These are phyloP conservation scores for Podaxis rugospora DNA, from an alignment of 768 basidiomycete species.

Conservation along the genomic window DNA sequence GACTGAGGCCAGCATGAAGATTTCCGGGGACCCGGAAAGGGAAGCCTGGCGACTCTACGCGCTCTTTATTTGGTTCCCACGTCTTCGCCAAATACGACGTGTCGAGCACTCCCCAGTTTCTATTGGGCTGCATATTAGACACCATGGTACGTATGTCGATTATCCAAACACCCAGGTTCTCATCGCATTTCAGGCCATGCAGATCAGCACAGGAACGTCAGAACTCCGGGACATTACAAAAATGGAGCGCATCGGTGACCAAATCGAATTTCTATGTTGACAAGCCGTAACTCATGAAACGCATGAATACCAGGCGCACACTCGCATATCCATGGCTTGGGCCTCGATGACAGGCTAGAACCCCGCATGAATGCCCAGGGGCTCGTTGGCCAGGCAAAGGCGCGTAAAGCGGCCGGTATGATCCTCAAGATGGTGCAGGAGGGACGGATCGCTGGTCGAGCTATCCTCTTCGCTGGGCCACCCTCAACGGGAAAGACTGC, in stretches of 20 bases:
- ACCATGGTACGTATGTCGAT: slow-evolving; percentile 10
- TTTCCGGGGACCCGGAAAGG: slow-evolving; percentile 19
- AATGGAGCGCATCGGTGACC: slow-evolving; percentile 86
- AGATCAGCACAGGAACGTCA: slow-evolving; percentile 73
- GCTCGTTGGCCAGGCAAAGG: slow-evolving; percentile 96
- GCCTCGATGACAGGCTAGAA: slow-evolving; percentile 88
- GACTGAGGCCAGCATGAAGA: slow-evolving; percentile 38
- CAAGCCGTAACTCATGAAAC: neutral
- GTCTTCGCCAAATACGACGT: slow-evolving; percentile 13
- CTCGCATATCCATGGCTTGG: slow-evolving; percentile 94
- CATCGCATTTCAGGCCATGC: slow-evolving; percentile 44
- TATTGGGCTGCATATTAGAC: neutral
- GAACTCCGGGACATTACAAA: slow-evolving; percentile 85
- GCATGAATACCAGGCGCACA: slow-evolving; percentile 59
- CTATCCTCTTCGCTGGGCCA: slow-evolving; percentile 96
- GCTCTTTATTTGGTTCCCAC: slow-evolving; percentile 15
- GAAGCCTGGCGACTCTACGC: slow-evolving; percentile 5
- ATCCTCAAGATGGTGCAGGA: slow-evolving; percentile 98
- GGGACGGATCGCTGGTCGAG: slow-evolving; percentile 90
- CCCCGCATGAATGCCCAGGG: slow-evolving; percentile 87
- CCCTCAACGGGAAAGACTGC: slow-evolving; percentile 98
- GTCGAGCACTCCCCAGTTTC: neutral
- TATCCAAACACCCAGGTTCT: neutral
- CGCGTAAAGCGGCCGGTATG: slow-evolving; percentile 96
- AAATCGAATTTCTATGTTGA: neutral